Evolutionary conservation across 129 eudicot genomes (phyloP), one percentile per base, ranked within the genome.

Genomic region (Chrysanthemum makinoi): DNA sequence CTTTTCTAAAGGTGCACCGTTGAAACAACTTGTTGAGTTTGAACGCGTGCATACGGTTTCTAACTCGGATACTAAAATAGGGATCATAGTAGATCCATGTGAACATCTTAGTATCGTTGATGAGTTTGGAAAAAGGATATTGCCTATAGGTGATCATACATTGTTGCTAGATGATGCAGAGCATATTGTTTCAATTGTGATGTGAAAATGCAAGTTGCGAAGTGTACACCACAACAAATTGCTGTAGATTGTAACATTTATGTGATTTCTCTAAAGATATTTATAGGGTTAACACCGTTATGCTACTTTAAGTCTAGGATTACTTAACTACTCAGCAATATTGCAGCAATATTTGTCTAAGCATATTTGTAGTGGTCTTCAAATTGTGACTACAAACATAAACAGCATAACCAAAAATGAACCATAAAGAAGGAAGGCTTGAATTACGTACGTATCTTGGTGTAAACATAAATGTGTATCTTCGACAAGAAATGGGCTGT

Each of bases 131-230:
- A 79, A 77, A 68, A 72, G 59, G 73, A 80, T 95, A 72, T 75
- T 95, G 80, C 89, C 94, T 4, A 59, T 84, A 39, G 99, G 99
- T 56, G 86, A 90, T 74, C 91, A 84, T 80, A 35, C 77, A 3
- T 66, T 95, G 57, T 55, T 79, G 35, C 56, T 87, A 4, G 89
- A 74, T 60, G 85, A 78, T 65, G 26, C 80, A 9, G 81, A 86
- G 79, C 97, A 87, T 75, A 61, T 54, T 52, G 57, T 93, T 71
- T 81, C 86, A 13, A 69, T 93, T 73, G 82, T 66, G 56, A 74
- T 65, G 48, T 85, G 81, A 84, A 56, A 24, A 66, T 10, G 18
- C 10, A 39, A 39, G 46, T 1, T 28, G n/a, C 53, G 2, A 28
- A 58, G 16, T 65, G 66, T 53, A 65, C 43, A 74, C 26, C 13